These are phyloP conservation scores for Cercospora nicotianae DNA, from an alignment of 2,329 filamentous ascomycete genomes.

Conservation along the genomic window DNA sequence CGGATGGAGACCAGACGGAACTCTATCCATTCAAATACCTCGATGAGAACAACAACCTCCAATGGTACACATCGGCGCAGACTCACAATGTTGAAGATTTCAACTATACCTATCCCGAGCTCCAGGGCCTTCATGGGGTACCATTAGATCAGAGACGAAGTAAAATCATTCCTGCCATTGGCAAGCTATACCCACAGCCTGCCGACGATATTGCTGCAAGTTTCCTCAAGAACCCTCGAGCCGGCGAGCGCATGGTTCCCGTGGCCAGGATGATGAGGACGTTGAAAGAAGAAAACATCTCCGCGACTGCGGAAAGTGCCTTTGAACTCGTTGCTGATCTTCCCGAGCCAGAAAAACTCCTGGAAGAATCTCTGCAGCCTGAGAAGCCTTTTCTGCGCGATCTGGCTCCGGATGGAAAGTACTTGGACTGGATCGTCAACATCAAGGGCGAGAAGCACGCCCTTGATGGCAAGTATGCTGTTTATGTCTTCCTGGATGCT, in stretches of 20 bases:
- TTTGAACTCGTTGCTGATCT: not conserved
- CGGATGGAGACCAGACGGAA: not conserved
- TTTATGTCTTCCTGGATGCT: not conserved
- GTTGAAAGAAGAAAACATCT: not conserved
- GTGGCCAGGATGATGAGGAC: not conserved
- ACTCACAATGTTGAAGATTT: slow-evolving; percentile 8
- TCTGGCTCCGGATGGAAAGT: not conserved
- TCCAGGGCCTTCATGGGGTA: not conserved
- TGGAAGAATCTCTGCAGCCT: not conserved
- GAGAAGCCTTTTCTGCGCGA: slow-evolving; percentile 7
- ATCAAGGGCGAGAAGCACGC: slow-evolving; percentile 8
- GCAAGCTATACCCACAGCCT: not conserved
- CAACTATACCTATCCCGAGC: slow-evolving; percentile 6
- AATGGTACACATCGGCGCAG: slow-evolving; percentile 5
- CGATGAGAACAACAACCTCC: not conserved
- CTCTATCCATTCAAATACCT: slow-evolving; percentile 7
- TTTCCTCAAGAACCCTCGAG: not conserved
- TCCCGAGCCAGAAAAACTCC: not conserved
- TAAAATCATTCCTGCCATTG: not conserved
- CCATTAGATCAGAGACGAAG: not conserved
- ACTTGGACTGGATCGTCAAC: slow-evolving; percentile 5
- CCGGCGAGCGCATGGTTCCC: not conserved
- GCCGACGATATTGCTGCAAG: slow-evolving; percentile 4
- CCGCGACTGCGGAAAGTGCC: not conserved
- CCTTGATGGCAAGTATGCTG: not conserved